Evolutionary conservation across 208 protist species (phyloP).

Genomic region (Endotrypanum monterogeii): DNA sequence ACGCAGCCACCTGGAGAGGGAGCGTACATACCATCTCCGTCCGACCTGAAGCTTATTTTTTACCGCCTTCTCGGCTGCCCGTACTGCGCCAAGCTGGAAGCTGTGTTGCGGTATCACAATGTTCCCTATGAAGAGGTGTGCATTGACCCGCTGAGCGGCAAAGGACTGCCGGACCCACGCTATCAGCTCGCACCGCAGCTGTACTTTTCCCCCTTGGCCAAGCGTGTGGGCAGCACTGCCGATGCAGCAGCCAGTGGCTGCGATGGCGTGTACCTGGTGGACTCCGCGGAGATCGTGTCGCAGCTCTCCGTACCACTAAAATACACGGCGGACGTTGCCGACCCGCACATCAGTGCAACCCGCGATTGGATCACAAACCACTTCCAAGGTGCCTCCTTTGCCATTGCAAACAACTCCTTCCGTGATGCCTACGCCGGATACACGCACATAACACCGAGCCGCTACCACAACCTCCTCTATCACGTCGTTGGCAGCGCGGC

Average conservation of each 20-base stretch:
- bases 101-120: constrained; percentile 60
- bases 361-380: constrained; percentile 71
- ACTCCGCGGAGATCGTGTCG: constrained; percentile 60
- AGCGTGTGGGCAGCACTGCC: constrained; percentile 5
- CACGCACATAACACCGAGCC: constrained; percentile 45
- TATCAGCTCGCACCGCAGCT: constrained; percentile 84
- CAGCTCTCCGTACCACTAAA: constrained; percentile 52
- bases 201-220: constrained; percentile 34
- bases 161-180: constrained; percentile 56
- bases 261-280: constrained; percentile 51
- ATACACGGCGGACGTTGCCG: constrained; percentile 51
- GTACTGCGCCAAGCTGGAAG: constrained; percentile 86
- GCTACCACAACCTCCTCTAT: constrained; percentile 69
- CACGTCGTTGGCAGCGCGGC: constrained; percentile 53
- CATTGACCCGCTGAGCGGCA: constrained; percentile 72
- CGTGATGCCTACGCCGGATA: constrained; percentile 65
- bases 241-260: background rate
- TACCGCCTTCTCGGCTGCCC: constrained; percentile 84
- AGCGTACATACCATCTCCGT: constrained; percentile 17
- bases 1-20: background rate
- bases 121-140: constrained; percentile 70
- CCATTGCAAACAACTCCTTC: constrained; percentile 60
- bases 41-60: constrained; percentile 51
- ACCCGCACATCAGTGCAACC: constrained; percentile 46
- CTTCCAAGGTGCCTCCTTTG: constrained; percentile 78